Base-by-base conservation (phyloP, 768 basidiomycete genomes). In the Sporobolomyces roseus region DNA sequence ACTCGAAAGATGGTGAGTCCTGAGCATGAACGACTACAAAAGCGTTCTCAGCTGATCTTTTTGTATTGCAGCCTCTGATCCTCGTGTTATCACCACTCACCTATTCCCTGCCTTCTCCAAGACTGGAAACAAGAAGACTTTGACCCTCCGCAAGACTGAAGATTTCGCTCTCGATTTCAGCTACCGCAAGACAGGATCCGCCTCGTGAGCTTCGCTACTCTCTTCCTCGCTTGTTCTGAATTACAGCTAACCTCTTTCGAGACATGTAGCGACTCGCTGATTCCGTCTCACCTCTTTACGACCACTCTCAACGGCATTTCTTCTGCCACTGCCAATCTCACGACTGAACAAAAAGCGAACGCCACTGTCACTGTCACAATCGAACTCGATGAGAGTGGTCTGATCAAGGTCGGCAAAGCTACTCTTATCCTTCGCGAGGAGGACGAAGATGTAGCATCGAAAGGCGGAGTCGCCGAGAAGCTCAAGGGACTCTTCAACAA, bases 321-420 rank as follows among this genome's bases (percentile, higher is more conserved):
- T 4, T 86, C 88, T 70, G 91, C 91, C 3, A 79, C 93, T 27
- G 83, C 80, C 36, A 96, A 93, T 78, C 83, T 97, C 55, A 93
- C 92, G 19, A 88, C 88, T 53, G 84, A 85, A 2, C 90, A 89
- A 13, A 88, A 86, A 16, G 78, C 84, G 30, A 90, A 93, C 74
- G 89, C 92, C 3, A 85, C 92, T 19, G 83, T 98, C 75, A 93
- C 92, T 78, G 87, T 91, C 23, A 91, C 89, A 0, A 79, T 97
- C 58, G 81, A 85, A 32, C 81, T 97, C 46, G 90, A 90, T 45
- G 90, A 93, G 59, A 90, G 90, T 56, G 92, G 93, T 10, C 88
- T 97, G 75, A 81, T 91, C 8, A 86, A 87, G 4, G 86, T 91
- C 41, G 83, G 85, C 19, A 88, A 90, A 63, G 93, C 91, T 0